A percentile compares a stretch with the other conserved stretches of the same genome.
phyloP scores from a whole-genome alignment of 805 yeast genomes.

The Metschnikowia sp. region DNA sequence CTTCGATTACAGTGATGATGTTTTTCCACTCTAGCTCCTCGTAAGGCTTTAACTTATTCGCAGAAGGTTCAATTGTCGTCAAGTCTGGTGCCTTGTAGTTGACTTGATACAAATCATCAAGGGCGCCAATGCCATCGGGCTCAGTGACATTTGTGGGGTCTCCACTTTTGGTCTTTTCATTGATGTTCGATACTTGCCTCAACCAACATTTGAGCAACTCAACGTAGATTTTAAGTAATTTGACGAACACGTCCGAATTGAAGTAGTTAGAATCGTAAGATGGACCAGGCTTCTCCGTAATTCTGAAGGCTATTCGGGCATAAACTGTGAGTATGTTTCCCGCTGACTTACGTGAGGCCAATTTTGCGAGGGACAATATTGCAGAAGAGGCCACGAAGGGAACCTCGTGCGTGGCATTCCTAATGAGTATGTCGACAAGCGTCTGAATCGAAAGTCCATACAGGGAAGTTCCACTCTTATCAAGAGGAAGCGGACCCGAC shows the following conservation, averaged over 20 bases:
- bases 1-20: conserved; percentile 83
- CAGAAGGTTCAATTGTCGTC: conserved; percentile 15
- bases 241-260: conserved; percentile 58
- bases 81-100: conserved; percentile 41
- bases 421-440: conserved; percentile 70
- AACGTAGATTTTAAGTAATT: conserved; percentile 64
- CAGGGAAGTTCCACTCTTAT: conserved; percentile 41
- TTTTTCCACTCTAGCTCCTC: conserved; percentile 76
- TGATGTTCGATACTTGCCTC: conserved; percentile 46
- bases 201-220: conserved; percentile 84
- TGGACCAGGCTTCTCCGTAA: conserved; percentile 65
- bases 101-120: conserved; percentile 44
- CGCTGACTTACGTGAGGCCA: conserved; percentile 70
- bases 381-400: conserved; percentile 62
- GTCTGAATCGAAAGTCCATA: conserved; percentile 54
- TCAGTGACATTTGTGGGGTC: conserved; percentile 10
- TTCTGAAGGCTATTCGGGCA: conserved; percentile 76
- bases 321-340: conserved; percentile 67
- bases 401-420: conserved; percentile 71
- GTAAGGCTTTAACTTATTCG: conserved; percentile 26
- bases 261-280: conserved; percentile 55
- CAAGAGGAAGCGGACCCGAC: conserved; percentile 28
- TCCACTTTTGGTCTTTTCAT: conserved; percentile 22
- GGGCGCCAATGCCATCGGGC: conserved; percentile 35
- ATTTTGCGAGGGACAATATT: conserved; percentile 54